Conservation (phyloP, 1,139 yeast species). For the Lizanozyma gosingica region DNA sequence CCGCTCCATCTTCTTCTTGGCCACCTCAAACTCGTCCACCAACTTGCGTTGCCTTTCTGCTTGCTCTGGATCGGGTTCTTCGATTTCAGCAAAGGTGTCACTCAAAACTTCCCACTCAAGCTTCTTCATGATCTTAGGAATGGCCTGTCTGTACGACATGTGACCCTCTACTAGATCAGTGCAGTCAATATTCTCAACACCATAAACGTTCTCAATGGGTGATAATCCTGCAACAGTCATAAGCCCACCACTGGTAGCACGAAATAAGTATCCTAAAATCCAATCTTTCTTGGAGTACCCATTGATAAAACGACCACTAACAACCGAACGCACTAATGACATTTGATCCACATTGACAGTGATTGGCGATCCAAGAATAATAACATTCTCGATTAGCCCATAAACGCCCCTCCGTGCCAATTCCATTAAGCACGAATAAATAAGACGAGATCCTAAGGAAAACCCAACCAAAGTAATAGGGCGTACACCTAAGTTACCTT, state of each 20-base stretch:
- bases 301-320: conserved; percentile 82
- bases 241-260: conserved; percentile 94
- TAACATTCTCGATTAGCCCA: conserved; percentile 86
- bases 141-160: conserved; percentile 90
- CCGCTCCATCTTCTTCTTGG: conserved; percentile 50
- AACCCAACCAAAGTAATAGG: conserved; percentile 93
- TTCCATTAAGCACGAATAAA: conserved; percentile 83
- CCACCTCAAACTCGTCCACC: conserved; percentile 77
- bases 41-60: conserved; percentile 74
- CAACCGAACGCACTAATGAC: conserved; percentile 74
- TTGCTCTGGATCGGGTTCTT: conserved; percentile 90
- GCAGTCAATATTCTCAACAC: conserved; percentile 78
- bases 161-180: conserved; percentile 89
- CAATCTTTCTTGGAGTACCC: conserved; percentile 92
- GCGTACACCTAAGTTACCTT: conserved; percentile 83
- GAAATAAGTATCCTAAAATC: conserved; percentile 88
- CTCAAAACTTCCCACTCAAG: conserved; percentile 76
- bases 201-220: conserved; percentile 53
- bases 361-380: conserved; percentile 81
- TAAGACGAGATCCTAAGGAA: conserved; percentile 87
- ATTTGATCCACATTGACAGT: conserved; percentile 74
- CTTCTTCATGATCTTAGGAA: conserved; percentile 66
- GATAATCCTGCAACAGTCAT: conserved; percentile 86
- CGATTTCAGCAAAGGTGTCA: conserved; percentile 92
- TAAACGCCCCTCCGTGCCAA: conserved; percentile 78